Base-by-base conservation (phyloP, 176 grass and related monocot genomes). In the Phoenix roebelenii region DNA sequence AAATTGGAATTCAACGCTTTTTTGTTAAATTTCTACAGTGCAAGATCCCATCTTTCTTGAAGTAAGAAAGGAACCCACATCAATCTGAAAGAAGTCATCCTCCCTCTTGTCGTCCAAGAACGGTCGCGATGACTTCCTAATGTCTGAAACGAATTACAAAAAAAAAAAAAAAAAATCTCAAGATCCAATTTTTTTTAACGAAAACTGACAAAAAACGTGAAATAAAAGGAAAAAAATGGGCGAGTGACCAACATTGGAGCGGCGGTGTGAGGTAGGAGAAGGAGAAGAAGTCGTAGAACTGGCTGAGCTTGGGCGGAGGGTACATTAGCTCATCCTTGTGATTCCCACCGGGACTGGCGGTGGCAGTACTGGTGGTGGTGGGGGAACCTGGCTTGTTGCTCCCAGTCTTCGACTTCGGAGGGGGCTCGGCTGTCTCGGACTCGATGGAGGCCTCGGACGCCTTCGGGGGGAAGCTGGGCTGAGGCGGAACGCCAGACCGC, bases 271-370 rank as follows among this genome's bases (percentile, higher is more conserved):
- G 87, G 69, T 97, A 57, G 5, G 92, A 88, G 75, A 97, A 91
- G 17, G 92, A 91, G 78, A 97, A 88, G 81, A 97, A 97, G 17
- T 97, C 92, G 66, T 97, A 97, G 72, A 91, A 97, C 61, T 97
- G 72, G 22, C 70, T 81, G 18, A 97, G 87, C 65, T 97, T 90
- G 17, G 92, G 87, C 17, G 92, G 81, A 64, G 92, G 92, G 72
- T 97, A 97, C 78, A 97, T 74, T 3, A 75, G 87, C 72, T 91
- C 92, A 22, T 97, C 92, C 59, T 73, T 73, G 24, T 79, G 71
- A 17, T 67, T 69, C 15, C 67, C 75, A 57, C 22, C 64, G 60
- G 16, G 52, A 53, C 22, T 25, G 29, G 18, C 25, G 50, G n/a
- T 23, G 7, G 10, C 64, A 4, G 58, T 1, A 18, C 18, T 3